Evolutionary conservation across 2,329 filamentous ascomycete species (phyloP).

Genomic region (Colletotrichum tropicicola): DNA sequence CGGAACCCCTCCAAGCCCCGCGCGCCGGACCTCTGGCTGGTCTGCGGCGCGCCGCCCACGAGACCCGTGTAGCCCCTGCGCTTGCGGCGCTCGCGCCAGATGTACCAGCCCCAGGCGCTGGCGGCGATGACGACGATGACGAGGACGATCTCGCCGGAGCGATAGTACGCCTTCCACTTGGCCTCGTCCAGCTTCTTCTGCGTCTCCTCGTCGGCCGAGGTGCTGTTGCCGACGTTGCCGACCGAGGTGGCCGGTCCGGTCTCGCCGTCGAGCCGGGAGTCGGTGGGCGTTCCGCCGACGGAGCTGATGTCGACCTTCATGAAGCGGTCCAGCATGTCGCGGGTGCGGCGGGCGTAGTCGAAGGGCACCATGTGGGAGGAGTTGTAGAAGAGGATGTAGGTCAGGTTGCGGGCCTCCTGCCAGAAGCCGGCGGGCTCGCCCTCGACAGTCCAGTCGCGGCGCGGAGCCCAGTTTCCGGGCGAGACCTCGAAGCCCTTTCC

Average conservation of each 20-base stretch:
- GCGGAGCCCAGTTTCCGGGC: conserved; percentile 90
- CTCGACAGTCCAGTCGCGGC: conserved; percentile 93
- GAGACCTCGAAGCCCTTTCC: conserved; percentile 90
- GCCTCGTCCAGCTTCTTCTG: conserved; percentile 81
- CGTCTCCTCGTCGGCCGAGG: conserved; percentile 71
- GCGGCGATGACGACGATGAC: conserved; percentile 82
- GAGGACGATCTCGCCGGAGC: conserved; percentile 86
- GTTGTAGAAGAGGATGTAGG: conserved; percentile 95
- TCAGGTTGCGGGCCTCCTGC: conserved; percentile 93
- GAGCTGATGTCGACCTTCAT: conserved; percentile 90
- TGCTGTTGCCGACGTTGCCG: conserved; percentile 71
- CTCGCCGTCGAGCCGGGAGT: conserved; percentile 86
- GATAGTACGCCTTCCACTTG: conserved; percentile 88
- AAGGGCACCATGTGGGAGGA: conserved; percentile 98
- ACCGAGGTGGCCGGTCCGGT: conserved; percentile 82
- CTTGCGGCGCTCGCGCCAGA: conserved; percentile 70
- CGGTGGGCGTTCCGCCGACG: conserved; percentile 82
- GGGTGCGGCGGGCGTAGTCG: conserved; percentile 83
- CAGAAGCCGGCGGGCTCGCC: conserved; percentile 88
- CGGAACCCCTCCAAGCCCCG: conserved; percentile 55
- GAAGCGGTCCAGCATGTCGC: conserved; percentile 98
- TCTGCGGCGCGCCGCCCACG: conserved; percentile 44
- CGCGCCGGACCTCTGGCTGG: conserved; percentile 38
- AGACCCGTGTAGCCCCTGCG: conserved; percentile 64
- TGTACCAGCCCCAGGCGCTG: conserved; percentile 76